phyloP scores from a whole-genome alignment of 2,329 filamentous ascomycete genomes.

The Epichloe coenophiala region DNA sequence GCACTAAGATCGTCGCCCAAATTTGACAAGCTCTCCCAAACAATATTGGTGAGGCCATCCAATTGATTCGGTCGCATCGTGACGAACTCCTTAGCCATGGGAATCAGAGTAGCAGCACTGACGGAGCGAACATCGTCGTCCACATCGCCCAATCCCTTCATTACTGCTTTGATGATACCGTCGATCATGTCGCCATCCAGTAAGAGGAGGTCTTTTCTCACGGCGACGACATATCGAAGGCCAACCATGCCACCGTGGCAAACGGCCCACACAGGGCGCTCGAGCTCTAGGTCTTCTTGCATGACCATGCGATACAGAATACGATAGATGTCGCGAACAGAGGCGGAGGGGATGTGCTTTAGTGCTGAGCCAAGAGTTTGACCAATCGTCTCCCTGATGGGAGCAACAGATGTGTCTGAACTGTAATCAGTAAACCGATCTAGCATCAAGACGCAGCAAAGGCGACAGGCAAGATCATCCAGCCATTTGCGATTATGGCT shows the following conservation, averaged over 20 bases:
- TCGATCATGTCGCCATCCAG: conserved; percentile 79
- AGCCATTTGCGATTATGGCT: conserved; percentile 72
- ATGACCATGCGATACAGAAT: conserved; percentile 84
- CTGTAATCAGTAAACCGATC: conserved; percentile 97
- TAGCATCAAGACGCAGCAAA: conserved; percentile 93
- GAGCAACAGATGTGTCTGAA: conserved; percentile 91
- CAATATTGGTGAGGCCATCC: conserved; percentile 75
- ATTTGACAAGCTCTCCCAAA: conserved; percentile 94
- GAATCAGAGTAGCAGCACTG: conserved; percentile 92
- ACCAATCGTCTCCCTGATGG: conserved; percentile 88
- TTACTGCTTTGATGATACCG: conserved; percentile 80
- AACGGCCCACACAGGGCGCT: conserved; percentile 75
- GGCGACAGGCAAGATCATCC: conserved; percentile 84
- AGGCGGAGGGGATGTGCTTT: conserved; percentile 64
- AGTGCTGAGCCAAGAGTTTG: conserved; percentile 85
- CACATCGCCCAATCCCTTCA: conserved; percentile 80
- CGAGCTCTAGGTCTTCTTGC: conserved; percentile 66
- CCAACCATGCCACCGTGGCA: conserved; percentile 98
- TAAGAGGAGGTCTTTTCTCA: conserved; percentile 82
- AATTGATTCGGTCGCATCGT: conserved; percentile 66
- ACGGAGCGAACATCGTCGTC: conserved; percentile 96
- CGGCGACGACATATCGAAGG: conserved; percentile 84
- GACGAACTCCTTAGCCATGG: conserved; percentile 91
- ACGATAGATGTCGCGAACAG: conserved; percentile 72
- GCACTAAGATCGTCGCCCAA: conserved; percentile 95